These are phyloP conservation scores for Pythium monospermum DNA, from an alignment of 352 stramenopile species.

Conservation along the genomic window DNA sequence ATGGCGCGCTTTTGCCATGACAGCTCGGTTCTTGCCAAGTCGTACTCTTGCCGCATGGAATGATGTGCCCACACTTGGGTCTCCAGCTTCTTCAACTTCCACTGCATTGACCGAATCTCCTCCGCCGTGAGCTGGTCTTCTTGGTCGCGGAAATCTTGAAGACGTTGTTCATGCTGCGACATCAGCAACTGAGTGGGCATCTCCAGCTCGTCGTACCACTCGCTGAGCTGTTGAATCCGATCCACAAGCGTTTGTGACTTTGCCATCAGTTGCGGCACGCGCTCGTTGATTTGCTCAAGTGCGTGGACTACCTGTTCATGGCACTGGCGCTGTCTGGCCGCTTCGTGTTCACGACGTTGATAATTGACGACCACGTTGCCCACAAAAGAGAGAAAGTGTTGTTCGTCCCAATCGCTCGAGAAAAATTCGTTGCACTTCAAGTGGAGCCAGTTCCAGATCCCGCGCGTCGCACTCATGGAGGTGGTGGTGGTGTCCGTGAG, in stretches of 20 bases:
- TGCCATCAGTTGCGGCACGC: not conserved
- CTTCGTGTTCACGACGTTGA: not conserved
- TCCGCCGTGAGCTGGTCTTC: constrained; percentile 9
- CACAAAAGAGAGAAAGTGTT: constrained; percentile 7
- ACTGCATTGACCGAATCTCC: constrained; percentile 7
- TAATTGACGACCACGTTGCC: constrained; percentile 8
- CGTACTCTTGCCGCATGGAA: constrained; percentile 16
- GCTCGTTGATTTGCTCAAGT: not conserved
- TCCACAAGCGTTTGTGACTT: not conserved
- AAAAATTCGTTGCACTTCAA: not conserved
- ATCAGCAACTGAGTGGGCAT: not conserved
- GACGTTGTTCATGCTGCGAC: not conserved
- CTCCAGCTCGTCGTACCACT: constrained; percentile 11
- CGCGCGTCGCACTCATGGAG: too few relatives aligned
- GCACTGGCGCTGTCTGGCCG: not conserved
- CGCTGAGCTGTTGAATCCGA: constrained; percentile 1
- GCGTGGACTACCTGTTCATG: not conserved
- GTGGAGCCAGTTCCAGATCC: not conserved
- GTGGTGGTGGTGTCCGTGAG: too few relatives aligned
- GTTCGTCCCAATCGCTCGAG: not conserved
- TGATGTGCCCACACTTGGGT: constrained; percentile 14
- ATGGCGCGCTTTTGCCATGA: not conserved
- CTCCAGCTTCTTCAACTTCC: constrained; percentile 8
- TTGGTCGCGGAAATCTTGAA: not conserved
- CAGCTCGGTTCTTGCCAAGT: constrained; percentile 10